phyloP scores from a whole-genome alignment of 2,329 filamentous ascomycete genomes.

The Alternaria gansuensis region DNA sequence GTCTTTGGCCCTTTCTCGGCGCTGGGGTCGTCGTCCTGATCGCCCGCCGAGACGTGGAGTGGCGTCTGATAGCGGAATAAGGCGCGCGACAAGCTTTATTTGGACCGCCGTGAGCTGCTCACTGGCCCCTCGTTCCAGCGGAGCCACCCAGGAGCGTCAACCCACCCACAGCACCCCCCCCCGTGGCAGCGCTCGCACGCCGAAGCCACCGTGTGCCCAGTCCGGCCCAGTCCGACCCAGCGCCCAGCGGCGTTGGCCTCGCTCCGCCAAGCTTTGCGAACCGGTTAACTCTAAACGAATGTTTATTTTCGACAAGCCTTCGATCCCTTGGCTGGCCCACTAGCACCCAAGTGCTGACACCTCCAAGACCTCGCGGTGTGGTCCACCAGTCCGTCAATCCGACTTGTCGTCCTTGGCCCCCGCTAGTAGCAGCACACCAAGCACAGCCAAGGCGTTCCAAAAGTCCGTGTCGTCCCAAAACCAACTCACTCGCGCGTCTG shows the following conservation, averaged over 20 bases:
- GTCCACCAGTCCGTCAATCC: constrained; percentile 32
- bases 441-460: constrained; percentile 34
- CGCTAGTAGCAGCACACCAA: constrained; percentile 26
- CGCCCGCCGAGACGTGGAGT: constrained; percentile 49
- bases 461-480: constrained; percentile 22
- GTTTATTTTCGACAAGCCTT: constrained; percentile 50
- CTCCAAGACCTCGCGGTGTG: constrained; percentile 32
- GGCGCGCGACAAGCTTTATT: constrained; percentile 52
- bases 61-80: constrained; percentile 50
- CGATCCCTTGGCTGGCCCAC: constrained; percentile 40
- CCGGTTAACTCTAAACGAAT: constrained; percentile 48
- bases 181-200: neutral
- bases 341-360: constrained; percentile 36
- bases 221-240: constrained; percentile 36
- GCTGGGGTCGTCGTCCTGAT: constrained; percentile 44
- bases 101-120: constrained; percentile 44
- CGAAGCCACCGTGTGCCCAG: constrained; percentile 29
- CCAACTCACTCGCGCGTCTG: constrained; percentile 14
- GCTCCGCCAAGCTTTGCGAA: constrained; percentile 42
- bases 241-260: constrained; percentile 29
- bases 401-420: constrained; percentile 42
- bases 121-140: constrained; percentile 26
- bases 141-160: constrained; percentile 16
- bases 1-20: constrained; percentile 42
- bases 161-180: too few relatives aligned